These are phyloP conservation scores for Puccinia triticina DNA, from an alignment of 1,284 basidiomycete species.

Conservation along the genomic window DNA sequence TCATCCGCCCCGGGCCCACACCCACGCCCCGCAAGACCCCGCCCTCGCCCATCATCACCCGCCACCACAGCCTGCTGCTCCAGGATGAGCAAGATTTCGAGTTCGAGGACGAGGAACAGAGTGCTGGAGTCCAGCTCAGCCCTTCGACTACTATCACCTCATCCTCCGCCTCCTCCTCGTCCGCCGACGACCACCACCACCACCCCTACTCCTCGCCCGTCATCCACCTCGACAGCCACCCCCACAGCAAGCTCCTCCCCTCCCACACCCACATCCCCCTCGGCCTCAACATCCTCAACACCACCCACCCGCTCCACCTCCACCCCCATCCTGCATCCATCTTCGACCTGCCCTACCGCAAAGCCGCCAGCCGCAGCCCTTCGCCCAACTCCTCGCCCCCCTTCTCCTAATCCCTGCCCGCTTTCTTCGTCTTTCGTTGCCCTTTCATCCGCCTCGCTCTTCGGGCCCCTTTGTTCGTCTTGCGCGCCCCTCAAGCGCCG, in stretches of 20 bases:
- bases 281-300: constrained; percentile 2
- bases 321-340: not conserved
- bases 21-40: too few species aligned
- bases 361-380: not conserved
- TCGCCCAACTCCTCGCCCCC: not conserved
- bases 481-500: too few species aligned
- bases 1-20: not conserved
- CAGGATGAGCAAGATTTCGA: not conserved
- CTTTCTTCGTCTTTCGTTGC: not conserved
- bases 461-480: too few species aligned
- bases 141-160: not conserved
- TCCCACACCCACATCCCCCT: not conserved
- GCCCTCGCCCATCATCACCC: too few species aligned
- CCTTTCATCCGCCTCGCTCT: too few species aligned
- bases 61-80: too few species aligned
- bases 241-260: not conserved
- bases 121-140: too few species aligned
- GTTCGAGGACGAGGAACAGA: not conserved
- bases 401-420: not conserved
- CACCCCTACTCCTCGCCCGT: not conserved
- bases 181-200: not conserved
- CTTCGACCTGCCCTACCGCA: constrained; percentile 1
- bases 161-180: not conserved
- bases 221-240: not conserved
- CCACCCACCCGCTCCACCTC: not conserved